phyloP scores from a whole-genome alignment of 1,139 yeast species.

The Saccharomycopsis hybrid region DNA sequence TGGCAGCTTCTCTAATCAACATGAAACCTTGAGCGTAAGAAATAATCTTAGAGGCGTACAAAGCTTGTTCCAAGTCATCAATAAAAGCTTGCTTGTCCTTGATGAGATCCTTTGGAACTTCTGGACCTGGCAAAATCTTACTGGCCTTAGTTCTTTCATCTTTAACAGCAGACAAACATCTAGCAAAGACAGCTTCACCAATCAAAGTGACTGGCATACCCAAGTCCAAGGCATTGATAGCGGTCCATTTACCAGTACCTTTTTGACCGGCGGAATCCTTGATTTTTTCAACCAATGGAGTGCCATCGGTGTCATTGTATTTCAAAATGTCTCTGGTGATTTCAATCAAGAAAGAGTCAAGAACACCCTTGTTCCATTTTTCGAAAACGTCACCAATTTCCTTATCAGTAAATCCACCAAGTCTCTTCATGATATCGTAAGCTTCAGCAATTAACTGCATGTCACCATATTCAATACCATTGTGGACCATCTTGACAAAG shows the following conservation, averaged over 20 bases:
- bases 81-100: constrained; percentile 78
- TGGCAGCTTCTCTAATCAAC: constrained; percentile 98
- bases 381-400: constrained; percentile 93
- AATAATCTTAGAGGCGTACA: constrained; percentile 96
- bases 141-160: constrained; percentile 87
- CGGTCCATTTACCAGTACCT: constrained; percentile 99
- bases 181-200: constrained; percentile 97
- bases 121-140: constrained; percentile 71
- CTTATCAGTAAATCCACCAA: constrained; percentile 82
- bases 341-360: constrained; percentile 95
- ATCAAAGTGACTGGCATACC: constrained; percentile 98
- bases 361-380: constrained; percentile 95
- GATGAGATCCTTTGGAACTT: constrained; percentile 48
- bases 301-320: constrained; percentile 81
- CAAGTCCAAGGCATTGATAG: constrained; percentile 92
- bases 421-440: constrained; percentile 91
- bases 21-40: constrained; percentile 99
- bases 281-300: constrained; percentile 92
- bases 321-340: constrained; percentile 93
- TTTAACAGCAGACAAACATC: constrained; percentile 93
- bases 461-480: constrained; percentile 99
- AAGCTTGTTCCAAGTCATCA: constrained; percentile 95
- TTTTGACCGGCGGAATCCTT: constrained; percentile 97
- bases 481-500: constrained; percentile 99
- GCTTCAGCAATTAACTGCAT: constrained; percentile 99